Evolutionary conservation across 331 rosid genomes (phyloP).

Genomic region (Malus hybrid): DNA sequence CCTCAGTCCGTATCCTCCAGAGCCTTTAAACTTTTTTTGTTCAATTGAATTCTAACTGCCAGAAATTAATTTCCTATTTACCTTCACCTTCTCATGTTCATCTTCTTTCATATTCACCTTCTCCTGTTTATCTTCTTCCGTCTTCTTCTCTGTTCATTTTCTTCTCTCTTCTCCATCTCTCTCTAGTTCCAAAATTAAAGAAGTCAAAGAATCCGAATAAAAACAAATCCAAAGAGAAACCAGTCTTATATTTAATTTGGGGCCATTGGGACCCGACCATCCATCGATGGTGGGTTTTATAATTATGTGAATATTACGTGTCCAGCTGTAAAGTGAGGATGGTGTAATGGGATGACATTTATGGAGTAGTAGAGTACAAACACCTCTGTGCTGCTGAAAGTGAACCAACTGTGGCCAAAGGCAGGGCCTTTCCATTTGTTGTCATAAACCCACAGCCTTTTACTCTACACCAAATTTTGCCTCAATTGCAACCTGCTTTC

Average conservation of each 20-base stretch:
- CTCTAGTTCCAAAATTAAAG: too few species aligned
- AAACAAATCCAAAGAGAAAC: not conserved
- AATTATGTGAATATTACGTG: not conserved
- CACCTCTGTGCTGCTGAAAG: slow-evolving; percentile 1
- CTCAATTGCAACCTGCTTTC: not conserved
- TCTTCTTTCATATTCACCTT: too few species aligned
- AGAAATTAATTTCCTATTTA: too few species aligned
- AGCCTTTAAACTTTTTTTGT: too few species aligned
- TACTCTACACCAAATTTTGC: not conserved
- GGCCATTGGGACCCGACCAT: too few species aligned
- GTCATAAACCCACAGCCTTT: not conserved
- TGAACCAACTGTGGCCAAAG: not conserved
- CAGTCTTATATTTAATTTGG: not conserved
- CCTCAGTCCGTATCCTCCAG: rapidly evolving
- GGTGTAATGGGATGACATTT: not conserved
- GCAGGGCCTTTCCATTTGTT: not conserved
- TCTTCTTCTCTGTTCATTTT: too few species aligned
- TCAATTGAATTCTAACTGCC: too few species aligned
- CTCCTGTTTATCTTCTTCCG: too few species aligned
- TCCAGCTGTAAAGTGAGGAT: slow-evolving; percentile 7
- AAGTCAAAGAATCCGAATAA: too few species aligned
- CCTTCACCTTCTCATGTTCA: too few species aligned
- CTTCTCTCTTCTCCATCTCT: too few species aligned
- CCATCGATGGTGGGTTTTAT: not conserved
- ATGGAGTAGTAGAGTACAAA: not conserved